Evolutionary conservation across 257 asterid genomes (phyloP).

Genomic region (Penstemon barbatus): DNA sequence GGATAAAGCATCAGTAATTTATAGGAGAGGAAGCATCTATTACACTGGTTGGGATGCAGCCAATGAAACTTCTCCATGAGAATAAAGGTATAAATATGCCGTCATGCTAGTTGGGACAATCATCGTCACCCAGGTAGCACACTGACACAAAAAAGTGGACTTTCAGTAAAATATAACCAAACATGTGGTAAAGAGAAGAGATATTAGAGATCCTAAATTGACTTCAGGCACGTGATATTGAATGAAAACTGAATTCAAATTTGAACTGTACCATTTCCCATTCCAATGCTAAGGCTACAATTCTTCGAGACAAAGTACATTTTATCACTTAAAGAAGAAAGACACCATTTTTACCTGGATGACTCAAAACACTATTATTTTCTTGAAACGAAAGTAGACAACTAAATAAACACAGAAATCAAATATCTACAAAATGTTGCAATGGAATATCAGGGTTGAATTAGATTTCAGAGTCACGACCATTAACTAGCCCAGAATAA

Average conservation of each 20-base stretch:
- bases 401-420: neutral
- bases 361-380: neutral
- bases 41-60: constrained; percentile 99
- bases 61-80: constrained; percentile 94
- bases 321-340: neutral
- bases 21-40: constrained; percentile 88
- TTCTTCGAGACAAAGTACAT: constrained; percentile 11
- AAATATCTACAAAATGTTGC: neutral
- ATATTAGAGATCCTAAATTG: constrained; percentile 16
- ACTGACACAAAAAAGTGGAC: constrained; percentile 53
- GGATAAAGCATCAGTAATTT: constrained; percentile 24
- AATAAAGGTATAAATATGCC: constrained; percentile 87
- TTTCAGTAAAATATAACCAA: constrained; percentile 28
- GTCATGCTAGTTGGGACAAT: constrained; percentile 98
- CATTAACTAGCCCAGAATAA: constrained; percentile 10
- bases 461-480: neutral
- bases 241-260: constrained; percentile 5
- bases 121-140: constrained; percentile 98
- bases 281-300: constrained; percentile 15
- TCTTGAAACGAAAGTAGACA: neutral
- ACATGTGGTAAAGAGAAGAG: constrained; percentile 20
- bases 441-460: neutral
- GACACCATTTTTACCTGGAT: neutral
- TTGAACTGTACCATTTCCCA: neutral
- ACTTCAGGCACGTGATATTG: neutral